Conservation (phyloP, 169 alveolate genomes). For the Plasmodium malariae region DNA sequence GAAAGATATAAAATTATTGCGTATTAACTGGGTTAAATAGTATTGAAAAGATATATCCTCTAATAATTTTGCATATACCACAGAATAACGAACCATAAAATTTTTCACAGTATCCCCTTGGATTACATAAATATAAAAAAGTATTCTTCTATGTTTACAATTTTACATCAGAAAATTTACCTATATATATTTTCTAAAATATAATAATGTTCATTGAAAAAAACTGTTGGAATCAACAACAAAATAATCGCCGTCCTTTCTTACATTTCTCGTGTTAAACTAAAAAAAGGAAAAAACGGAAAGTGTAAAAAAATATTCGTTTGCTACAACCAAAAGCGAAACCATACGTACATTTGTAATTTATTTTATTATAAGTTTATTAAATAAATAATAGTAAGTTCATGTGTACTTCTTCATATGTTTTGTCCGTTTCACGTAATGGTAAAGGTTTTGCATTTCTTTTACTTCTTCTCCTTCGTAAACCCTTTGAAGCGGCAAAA, state of each 20-base stretch:
- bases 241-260: conserved; percentile 55
- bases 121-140: too few species aligned
- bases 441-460: conserved; percentile 27
- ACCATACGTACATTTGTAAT: neutral
- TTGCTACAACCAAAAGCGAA: conserved; percentile 15
- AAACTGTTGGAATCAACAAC: conserved; percentile 21
- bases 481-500: conserved; percentile 19
- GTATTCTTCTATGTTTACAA: neutral
- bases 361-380: neutral
- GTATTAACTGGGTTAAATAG: too few species aligned
- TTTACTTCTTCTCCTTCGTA: neutral
- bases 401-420: conserved; percentile 34
- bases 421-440: conserved; percentile 18
- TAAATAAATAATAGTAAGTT: neutral
- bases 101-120: too few species aligned
- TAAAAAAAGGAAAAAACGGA: conserved; percentile 25
- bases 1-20: too few species aligned
- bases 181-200: neutral
- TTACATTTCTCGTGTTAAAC: conserved; percentile 57
- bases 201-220: conserved; percentile 8
- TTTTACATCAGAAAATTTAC: neutral
- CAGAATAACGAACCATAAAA: too few species aligned
- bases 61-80: too few species aligned
- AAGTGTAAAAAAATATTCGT: neutral
- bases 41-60: too few species aligned